These are phyloP conservation scores for Zymoseptoria passerinii DNA, from an alignment of 2,329 filamentous ascomycete genomes.

Conservation along the genomic window DNA sequence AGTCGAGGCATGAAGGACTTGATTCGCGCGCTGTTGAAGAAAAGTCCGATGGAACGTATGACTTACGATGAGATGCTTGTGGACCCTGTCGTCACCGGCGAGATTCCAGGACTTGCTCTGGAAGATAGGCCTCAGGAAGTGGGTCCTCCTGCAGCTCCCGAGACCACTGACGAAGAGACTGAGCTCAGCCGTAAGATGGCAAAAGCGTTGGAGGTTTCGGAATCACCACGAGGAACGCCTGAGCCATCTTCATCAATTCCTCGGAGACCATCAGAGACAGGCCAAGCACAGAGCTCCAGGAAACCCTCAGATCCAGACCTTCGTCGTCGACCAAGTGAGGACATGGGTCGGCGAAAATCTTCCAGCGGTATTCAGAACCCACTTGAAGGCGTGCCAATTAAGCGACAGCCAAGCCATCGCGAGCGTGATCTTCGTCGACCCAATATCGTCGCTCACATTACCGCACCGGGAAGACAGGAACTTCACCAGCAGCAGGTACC, in stretches of 20 bases:
- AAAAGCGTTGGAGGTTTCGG: conserved; percentile 22
- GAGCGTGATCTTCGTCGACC: conserved; percentile 40
- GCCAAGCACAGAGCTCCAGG: conserved; percentile 9
- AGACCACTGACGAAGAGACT: conserved; percentile 15
- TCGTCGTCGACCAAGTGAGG: conserved; percentile 12
- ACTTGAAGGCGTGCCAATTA: conserved; percentile 15
- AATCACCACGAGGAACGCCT: conserved; percentile 8
- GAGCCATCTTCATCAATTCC: conserved; percentile 12
- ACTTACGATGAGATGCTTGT: conserved; percentile 80
- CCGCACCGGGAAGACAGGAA: conserved; percentile 37
- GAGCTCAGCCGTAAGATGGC: conserved; percentile 26
- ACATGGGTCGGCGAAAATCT: conserved; percentile 20
- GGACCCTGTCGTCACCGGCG: conserved; percentile 39
- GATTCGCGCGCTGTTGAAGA: conserved; percentile 73
- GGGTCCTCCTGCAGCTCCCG: background rate
- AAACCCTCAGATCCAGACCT: conserved; percentile 23
- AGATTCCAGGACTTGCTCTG: conserved; percentile 26
- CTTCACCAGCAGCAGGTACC: conserved; percentile 24
- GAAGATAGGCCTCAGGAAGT: conserved; percentile 24
- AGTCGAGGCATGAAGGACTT: conserved; percentile 71
- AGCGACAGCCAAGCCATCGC: conserved; percentile 30
- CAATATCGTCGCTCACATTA: conserved; percentile 36
- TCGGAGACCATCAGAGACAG: conserved; percentile 17
- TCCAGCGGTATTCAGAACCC: conserved; percentile 14
- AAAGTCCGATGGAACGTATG: conserved; percentile 75